phyloP scores from a whole-genome alignment of 164 flowering plant genomes.

The Sextonia rubra region DNA sequence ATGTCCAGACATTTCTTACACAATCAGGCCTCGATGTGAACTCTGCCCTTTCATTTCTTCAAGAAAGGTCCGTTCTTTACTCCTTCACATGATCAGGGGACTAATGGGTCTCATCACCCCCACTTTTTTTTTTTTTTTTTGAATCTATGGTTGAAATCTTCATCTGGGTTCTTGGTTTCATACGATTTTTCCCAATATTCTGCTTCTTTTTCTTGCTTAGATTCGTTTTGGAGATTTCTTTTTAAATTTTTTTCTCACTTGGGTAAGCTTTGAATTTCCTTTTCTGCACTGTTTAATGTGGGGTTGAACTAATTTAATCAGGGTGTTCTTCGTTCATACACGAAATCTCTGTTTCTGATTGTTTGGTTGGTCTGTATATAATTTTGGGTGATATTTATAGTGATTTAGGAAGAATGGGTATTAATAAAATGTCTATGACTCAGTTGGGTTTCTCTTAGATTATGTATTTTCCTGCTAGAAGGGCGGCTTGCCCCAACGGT shows the following conservation, averaged over 20 bases:
- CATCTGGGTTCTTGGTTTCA: neutral
- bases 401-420: neutral
- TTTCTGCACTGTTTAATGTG: neutral
- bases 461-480: neutral
- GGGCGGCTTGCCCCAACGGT: too few species aligned
- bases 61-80: conserved; percentile 56
- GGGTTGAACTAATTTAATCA: neutral
- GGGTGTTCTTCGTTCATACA: neutral
- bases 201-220: neutral
- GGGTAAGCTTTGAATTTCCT: neutral
- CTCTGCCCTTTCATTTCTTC: conserved; percentile 72
- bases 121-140: neutral
- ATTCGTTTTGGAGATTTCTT: neutral
- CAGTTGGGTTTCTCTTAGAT: neutral
- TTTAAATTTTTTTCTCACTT: neutral
- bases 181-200: neutral
- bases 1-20: conserved; percentile 64
- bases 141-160: neutral
- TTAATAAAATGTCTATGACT: neutral
- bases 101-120: neutral
- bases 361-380: neutral
- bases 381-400: neutral
- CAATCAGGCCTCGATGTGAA: conserved; percentile 71
- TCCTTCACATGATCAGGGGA: neutral
- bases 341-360: neutral